These are phyloP conservation scores for Incumbomyces delicatus DNA, from an alignment of 2,329 filamentous ascomycete genomes.

Conservation along the genomic window DNA sequence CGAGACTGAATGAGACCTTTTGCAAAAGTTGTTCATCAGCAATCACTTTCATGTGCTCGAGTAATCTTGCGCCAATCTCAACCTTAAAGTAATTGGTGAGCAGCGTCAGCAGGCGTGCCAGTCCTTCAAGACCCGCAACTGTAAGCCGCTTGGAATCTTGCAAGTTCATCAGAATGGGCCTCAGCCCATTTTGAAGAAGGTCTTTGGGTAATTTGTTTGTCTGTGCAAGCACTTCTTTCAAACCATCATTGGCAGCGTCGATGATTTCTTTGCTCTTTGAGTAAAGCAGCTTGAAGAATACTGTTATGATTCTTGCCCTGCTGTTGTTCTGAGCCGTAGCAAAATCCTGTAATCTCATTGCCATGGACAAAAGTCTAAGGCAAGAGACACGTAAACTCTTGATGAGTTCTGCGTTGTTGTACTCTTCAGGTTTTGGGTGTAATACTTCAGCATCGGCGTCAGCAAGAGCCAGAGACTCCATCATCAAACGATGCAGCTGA, in stretches of 20 bases:
- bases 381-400: constrained; percentile 86
- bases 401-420: constrained; percentile 90
- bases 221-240: constrained; percentile 78
- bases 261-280: constrained; percentile 87
- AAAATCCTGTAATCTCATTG: constrained; percentile 89
- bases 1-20: constrained; percentile 85
- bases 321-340: constrained; percentile 57
- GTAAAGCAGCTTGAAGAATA: constrained; percentile 97
- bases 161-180: constrained; percentile 91
- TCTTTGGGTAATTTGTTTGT: constrained; percentile 93
- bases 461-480: constrained; percentile 86
- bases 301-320: constrained; percentile 65
- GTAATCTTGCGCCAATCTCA: constrained; percentile 83
- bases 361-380: constrained; percentile 82
- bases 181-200: constrained; percentile 81
- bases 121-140: constrained; percentile 78
- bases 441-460: constrained; percentile 91
- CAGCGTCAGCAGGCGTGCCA: constrained; percentile 79
- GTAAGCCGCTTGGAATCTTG: constrained; percentile 87
- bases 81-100: constrained; percentile 99
- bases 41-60: constrained; percentile 88
- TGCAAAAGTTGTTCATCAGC: constrained; percentile 72
- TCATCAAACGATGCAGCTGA: constrained; percentile 74
- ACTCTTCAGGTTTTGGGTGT: constrained; percentile 85
- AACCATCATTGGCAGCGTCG: constrained; percentile 79